Base-by-base conservation (phyloP, 140 eudicot species). In the Anethum foeniculum region DNA sequence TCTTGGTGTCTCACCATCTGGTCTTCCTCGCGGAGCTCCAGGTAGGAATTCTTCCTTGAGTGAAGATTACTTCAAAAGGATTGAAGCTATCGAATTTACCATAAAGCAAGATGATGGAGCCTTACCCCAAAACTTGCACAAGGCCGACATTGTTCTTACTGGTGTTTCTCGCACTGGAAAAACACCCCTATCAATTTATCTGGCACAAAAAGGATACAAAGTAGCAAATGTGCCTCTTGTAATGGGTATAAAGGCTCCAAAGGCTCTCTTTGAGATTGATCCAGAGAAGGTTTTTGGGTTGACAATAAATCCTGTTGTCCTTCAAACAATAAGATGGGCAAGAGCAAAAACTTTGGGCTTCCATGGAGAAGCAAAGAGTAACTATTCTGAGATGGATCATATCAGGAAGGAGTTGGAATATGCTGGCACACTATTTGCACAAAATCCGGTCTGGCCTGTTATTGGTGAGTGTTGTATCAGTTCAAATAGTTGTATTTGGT, bases 101-200 rank as follows among this genome's bases (percentile, higher is more conserved):
- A 92, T 94, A 47, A 92, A 92, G 87, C 98, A 94, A 81, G 98
- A 94, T 43, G 98, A 94, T 79, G 98, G 98, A n/a, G 98, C 98
- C 51, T 84, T 94, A 64, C 98, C 98, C 19, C 69, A 82, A 47
- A 94, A 94, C 84, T 82, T 92, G 60, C 92, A 84, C 71, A 89
- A 83, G 64, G 90, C 97, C 14, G 97, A 94, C 32, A 88, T 94
- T 62, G 83, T 94, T 82, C 97, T 94, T 78, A 83, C 96, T 71
- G 98, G 98, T 43, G 96, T 94, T 21, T 94, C 98, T 30, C 94
- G 97, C 49, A 89, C 95, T 0, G 98, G 98, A 15, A 94, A 94
- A 80, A 94, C 98, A n/a, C 98, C 98, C 2, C 80, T 94, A 62
- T 94, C 98, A 7, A 94, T 92, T 36, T 94, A 94, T 84, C 43